Base-by-base conservation (phyloP, 2,329 filamentous ascomycete species). In the Lomentospora prolificans region DNA sequence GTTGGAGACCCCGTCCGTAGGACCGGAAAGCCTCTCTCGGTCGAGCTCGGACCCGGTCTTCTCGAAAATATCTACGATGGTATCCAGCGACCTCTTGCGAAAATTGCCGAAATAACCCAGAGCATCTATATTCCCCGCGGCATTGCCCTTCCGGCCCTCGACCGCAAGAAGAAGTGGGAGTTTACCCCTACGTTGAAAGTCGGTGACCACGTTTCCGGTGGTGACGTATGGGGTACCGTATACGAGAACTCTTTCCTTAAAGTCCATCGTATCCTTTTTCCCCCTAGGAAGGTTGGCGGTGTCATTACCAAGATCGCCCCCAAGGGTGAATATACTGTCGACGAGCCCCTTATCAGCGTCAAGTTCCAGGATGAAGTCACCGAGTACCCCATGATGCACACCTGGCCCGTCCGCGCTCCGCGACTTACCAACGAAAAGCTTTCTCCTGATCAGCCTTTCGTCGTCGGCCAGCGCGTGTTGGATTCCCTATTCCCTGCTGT, bases 61-160 rank as follows among this genome's bases (percentile, higher is more conserved):
- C 90, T 99, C 82, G 92, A 97, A 76, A 96, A 94, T 63, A 99
- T 99, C 72, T 99, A 97, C 79, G 94, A 99, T 71, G 94, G 94
- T 76, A 99, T 99, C 66, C 94, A 99, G 73, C 86, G 94, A 69
- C 94, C 94, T 53, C 85, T 99, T 64, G 86, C 86, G 74, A 85
- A 82, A 62, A 99, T 99, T 66, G 78, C 89, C 63, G 76, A 86
- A 41, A 73, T 81, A 51, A 84, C 90, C 54, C 77, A 90, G 67
- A 90, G 89, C 72, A 99, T 99, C 72, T 99, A 99, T 73, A 99
- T 99, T 61, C 94, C 94, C 66, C 89, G 94, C 64, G 94, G 94
- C 72, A 92, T 99, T 68, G 75, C 88, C 57, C 82, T 91, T 31
- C 90, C 92, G 54, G 86, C 91, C 50, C 82, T 99, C 68, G 87